Conservation (phyloP, 2,329 filamentous ascomycete species). For the Zymoseptoria pseudotritici region DNA sequence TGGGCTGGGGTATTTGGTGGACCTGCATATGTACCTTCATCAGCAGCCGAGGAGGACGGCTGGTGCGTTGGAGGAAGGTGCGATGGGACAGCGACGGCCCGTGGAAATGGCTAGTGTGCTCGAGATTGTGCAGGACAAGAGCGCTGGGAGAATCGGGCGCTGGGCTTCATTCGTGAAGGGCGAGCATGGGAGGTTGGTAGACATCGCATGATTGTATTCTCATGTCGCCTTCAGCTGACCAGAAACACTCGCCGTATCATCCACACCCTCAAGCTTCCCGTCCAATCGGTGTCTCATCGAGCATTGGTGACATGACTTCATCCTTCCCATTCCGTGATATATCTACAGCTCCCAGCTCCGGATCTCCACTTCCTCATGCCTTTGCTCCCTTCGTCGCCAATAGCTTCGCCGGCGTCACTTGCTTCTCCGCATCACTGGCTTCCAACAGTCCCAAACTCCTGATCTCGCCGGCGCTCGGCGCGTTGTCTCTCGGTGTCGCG, state of each 20-base stretch:
- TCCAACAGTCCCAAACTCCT: constrained; percentile 75
- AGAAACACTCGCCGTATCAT: not conserved
- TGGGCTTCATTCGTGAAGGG: constrained; percentile 30
- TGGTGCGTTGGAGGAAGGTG: constrained; percentile 30
- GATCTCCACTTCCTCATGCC: constrained; percentile 1
- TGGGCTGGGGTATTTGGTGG: constrained; percentile 32
- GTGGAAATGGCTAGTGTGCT: constrained; percentile 31
- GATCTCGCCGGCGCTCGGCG: constrained; percentile 78
- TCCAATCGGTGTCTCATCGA: not conserved
- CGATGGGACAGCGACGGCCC: constrained; percentile 6
- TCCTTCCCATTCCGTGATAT: constrained; percentile 5
- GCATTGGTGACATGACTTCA: not conserved
- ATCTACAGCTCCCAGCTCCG: constrained; percentile 3
- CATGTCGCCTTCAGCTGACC: too few relatives aligned
- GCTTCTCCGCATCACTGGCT: constrained; percentile 66
- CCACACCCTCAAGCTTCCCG: not conserved
- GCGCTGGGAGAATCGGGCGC: constrained; percentile 29
- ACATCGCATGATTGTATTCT: constrained; percentile 3
- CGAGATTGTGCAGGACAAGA: constrained; percentile 38
- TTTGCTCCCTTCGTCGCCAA: constrained; percentile 26
- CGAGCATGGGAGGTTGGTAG: constrained; percentile 12
- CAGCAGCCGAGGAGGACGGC: constrained; percentile 26
- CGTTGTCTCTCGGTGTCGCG: constrained; percentile 68
- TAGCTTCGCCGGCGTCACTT: constrained; percentile 38
- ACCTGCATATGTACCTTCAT: constrained; percentile 36